Evolutionary conservation across 495 filamentous ascomycete genomes (phyloP), one percentile per base, ranked within the genome.

Genomic region (Tuber microsphaerosporum): DNA sequence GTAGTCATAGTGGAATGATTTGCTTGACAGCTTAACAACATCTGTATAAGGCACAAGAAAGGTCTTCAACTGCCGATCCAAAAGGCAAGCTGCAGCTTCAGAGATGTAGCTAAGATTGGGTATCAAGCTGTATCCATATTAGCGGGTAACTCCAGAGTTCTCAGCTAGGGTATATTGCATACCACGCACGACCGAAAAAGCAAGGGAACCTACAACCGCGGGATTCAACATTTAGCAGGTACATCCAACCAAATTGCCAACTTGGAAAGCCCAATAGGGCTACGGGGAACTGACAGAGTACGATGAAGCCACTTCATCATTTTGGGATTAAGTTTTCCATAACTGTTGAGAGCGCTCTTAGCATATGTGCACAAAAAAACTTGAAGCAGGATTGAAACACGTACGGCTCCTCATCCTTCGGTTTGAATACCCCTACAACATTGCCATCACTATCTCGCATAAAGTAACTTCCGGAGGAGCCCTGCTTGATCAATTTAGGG

Each of bases 71-170:
- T 94, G 92, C 74, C 89, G 90, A 85, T 99, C 95, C 69, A 99
- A 89, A 4, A 97, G 92, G 83, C 97, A 99, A 61, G 95, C 94
- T 19, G 95, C 95, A 26, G 95, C 95, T 86, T 99, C 95, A 75
- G 94, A 97, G 80, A 99, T 93, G 83, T 99, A 99, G 71, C 94
- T 97, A n/a, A 99, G 87, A 83, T 99, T 99, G 61, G 95, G 95
- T 84, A 99, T 99, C 74, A 99, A 88, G 82, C 88, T 89, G 75
- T 73, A 20, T 69, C 19, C 61, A n/a, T 76, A 80, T 71, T 80
- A 77, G 73, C 81, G 71, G 76, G 75, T 56, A 73, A 72, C 39
- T 43, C 73, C 46, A 34, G 9, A 34, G 70, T 37, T 45, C 34
- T 71, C 39, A 39, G 45, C 17, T 44, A 56, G 14, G 65, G 45